phyloP scores from a whole-genome alignment of 305 asterid species.

The Ilex paraguariensis region DNA sequence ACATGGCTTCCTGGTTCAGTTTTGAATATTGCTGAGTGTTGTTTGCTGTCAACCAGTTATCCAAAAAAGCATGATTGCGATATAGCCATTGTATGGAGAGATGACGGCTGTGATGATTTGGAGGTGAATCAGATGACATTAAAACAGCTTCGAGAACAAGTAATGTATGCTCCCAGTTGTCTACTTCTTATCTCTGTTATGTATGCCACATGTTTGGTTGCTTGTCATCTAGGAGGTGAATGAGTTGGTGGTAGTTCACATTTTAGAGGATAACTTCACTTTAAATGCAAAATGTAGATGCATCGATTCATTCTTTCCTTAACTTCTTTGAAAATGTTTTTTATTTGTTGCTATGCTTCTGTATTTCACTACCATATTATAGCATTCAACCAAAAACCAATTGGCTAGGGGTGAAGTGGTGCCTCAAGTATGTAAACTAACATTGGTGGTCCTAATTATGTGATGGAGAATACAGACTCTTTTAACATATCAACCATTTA shows the following conservation, averaged over 20 bases:
- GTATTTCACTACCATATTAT: too few species aligned
- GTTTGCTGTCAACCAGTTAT: conserved; percentile 49
- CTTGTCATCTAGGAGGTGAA: neutral
- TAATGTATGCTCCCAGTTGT: conserved; percentile 62
- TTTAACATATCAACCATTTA: too few species aligned
- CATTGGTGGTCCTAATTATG: too few species aligned
- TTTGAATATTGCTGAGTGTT: conserved; percentile 82
- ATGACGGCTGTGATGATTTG: conserved; percentile 57
- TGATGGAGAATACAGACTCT: too few species aligned
- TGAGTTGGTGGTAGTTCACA: neutral
- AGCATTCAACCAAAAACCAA: too few species aligned
- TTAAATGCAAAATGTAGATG: too few species aligned
- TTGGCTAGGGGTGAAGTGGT: too few species aligned
- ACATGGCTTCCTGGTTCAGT: conserved; percentile 88
- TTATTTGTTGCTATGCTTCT: too few species aligned
- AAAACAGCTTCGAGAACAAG: conserved; percentile 80
- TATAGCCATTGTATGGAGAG: conserved; percentile 81
- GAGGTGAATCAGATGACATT: conserved; percentile 47
- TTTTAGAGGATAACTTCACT: too few species aligned
- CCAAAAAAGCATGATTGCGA: conserved; percentile 54
- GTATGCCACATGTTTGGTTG: neutral
- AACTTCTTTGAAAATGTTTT: too few species aligned
- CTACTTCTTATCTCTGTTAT: neutral
- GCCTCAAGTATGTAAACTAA: too few species aligned
- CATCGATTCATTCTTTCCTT: too few species aligned